phyloP scores from a whole-genome alignment of 495 filamentous ascomycete species.

The Aspergillus bertholletiae region DNA sequence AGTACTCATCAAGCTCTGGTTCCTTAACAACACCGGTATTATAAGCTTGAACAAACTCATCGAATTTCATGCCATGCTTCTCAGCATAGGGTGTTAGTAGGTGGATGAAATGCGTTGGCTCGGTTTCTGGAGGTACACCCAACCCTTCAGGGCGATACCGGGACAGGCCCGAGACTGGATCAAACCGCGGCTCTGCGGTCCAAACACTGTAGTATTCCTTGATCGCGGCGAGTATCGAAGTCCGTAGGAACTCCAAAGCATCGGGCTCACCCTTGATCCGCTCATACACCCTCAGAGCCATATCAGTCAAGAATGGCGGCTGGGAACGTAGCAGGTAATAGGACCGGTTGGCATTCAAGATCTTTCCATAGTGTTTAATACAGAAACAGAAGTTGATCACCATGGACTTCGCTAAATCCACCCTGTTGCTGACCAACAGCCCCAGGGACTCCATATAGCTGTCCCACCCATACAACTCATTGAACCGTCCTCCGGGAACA shows the following conservation, averaged over 20 bases:
- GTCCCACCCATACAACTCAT: slow-evolving; percentile 97
- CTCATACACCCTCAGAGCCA: slow-evolving; percentile 87
- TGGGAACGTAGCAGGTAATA: slow-evolving; percentile 94
- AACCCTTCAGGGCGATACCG: slow-evolving; percentile 84
- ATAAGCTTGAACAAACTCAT: slow-evolving; percentile 82
- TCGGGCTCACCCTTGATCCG: slow-evolving; percentile 78
- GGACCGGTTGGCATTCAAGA: slow-evolving; percentile 91
- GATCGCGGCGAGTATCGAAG: slow-evolving; percentile 82
- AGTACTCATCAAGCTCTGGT: slow-evolving; percentile 89
- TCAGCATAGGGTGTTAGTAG: slow-evolving; percentile 80
- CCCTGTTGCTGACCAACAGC: slow-evolving; percentile 74
- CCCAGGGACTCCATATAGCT: slow-evolving; percentile 95
- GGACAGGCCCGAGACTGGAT: slow-evolving; percentile 77
- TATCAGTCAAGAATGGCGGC: slow-evolving; percentile 95
- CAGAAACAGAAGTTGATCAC: slow-evolving; percentile 95
- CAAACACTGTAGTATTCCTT: slow-evolving; percentile 95
- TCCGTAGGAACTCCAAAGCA: slow-evolving; percentile 71
- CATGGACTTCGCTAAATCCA: slow-evolving; percentile 86
- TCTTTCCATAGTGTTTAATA: slow-evolving; percentile 97
- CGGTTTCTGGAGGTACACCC: slow-evolving; percentile 92
- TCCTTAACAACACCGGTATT: slow-evolving; percentile 74
- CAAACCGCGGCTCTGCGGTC: slow-evolving; percentile 75
- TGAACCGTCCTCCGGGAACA: slow-evolving; percentile 94
- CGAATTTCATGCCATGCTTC: slow-evolving; percentile 76
- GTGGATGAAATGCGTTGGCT: slow-evolving; percentile 82